Base-by-base conservation (phyloP, 176 grass and related monocot species). In the Typha latifolia region DNA sequence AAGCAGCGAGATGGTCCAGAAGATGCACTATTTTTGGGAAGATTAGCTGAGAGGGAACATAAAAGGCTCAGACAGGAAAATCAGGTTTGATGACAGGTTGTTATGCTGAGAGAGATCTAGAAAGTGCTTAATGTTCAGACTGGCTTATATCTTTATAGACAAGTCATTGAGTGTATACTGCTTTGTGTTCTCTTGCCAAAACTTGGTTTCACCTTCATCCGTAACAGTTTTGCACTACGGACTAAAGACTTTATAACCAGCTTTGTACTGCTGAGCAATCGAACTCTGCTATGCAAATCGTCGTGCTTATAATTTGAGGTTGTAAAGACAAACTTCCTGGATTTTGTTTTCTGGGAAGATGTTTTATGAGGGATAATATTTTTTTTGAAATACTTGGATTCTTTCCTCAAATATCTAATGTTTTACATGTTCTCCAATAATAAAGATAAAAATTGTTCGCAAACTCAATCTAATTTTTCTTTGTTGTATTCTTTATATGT, bases 61-160 rank as follows among this genome's bases (percentile, higher is more conserved):
- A 85, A 90, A 72, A 82, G 73, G 74, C 14, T 31, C 61, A 81
- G 74, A 43, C 22, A 67, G 20, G 83, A 71, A 31, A 71, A 19
- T 37, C 5, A 68, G 14, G 32, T 24, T 50, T 72, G 5, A 51
- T 64, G n/a, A 16, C 51, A 2, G 47, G 15, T 2, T 43, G 32
- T n/a, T 7, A 55, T 55, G 51, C 51, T n/a, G 18, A 55, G 7
- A n/a, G 14, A 5, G 51, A 18, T 55, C 15, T 57, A 20, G 1
- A 20, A 21, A 16, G 5, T 57, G 15, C 52, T 57, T 57, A 57
- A 18, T 57, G 52, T 9, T 57, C 16, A 4, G 4, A 4, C 34
- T 37, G 34, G 34, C 7, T 37, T 37, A 37, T 37, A 37, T 37
- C 34, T 0, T 5, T 37, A 37, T 37, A 37, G 34, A 37, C 4